These are phyloP conservation scores for Oryza glumipatula DNA, from an alignment of 176 grass and related monocot species.

Conservation along the genomic window DNA sequence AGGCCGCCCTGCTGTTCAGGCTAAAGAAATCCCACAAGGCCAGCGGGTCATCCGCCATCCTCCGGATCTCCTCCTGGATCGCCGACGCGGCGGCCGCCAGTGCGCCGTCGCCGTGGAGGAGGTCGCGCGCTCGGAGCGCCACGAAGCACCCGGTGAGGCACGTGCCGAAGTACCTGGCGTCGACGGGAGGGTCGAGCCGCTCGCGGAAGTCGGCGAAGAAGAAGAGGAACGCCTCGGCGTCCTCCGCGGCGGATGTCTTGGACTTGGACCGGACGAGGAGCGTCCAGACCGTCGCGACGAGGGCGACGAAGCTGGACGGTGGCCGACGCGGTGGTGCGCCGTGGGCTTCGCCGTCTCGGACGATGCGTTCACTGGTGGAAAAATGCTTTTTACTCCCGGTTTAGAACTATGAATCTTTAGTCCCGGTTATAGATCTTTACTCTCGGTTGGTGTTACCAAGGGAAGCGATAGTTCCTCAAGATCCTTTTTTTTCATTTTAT, in stretches of 20 bases:
- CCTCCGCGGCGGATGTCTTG: background rate
- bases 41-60: too few relatives aligned
- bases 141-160: conserved; percentile 26
- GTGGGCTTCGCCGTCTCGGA: background rate
- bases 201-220: conserved; percentile 45
- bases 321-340: background rate
- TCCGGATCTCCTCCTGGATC: conserved; percentile 32
- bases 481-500: too few relatives aligned
- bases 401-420: too few relatives aligned
- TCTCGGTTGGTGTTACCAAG: too few relatives aligned
- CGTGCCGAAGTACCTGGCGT: conserved; percentile 34
- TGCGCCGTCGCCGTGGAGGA: conserved; percentile 9
- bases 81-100: conserved; percentile 20
- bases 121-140: background rate
- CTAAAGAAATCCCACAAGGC: too few relatives aligned
- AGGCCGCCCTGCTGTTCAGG: too few relatives aligned
- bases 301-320: conserved; percentile 51
- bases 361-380: background rate
- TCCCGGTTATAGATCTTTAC: too few relatives aligned
- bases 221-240: background rate
- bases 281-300: conserved; percentile 41
- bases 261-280: conserved; percentile 26
- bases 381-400: too few relatives aligned
- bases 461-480: too few relatives aligned
- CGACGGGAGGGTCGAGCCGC: conserved; percentile 43